Evolutionary conservation across 352 stramenopile species (phyloP), one percentile per base, ranked within the genome.

Genomic region (Thalassiosira oceanica): DNA sequence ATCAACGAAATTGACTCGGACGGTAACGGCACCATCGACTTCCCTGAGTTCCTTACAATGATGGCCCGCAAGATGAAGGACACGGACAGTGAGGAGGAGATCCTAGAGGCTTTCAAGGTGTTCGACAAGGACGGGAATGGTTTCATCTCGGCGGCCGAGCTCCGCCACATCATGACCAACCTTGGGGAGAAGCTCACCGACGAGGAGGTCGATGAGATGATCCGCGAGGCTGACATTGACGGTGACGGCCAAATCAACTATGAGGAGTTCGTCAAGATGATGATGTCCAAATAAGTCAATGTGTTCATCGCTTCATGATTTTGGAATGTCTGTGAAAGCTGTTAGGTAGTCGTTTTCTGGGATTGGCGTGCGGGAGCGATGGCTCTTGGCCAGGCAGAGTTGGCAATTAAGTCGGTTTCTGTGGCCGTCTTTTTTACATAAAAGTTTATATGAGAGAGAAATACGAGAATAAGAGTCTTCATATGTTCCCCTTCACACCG

Each of bases 11-110:
- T 93, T 66, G 96, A 98, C 83, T 94, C 94, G 35, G 96, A 98
- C 81, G 96, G 96, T 77, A 98, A 97, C 87, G 96, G 96, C 73
- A 98, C 94, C 70, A 98, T 98, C 75, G 95, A 98, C 86, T 98
- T 98, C 85, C 94, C 95, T 4, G 96, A 98, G 86, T 98, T 98
- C 86, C 85, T 98, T 28, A 98, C 95, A 71, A 98, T 98, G 93
- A 98, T 98, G 95, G 94, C 95, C 7, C 92, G 94, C 71, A 98
- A 98, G 90, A 98, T 98, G 96, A 98, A 98, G 93, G 96, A 98
- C 86, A 98, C 95, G 35, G 96, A 98, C 80, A 97, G 92, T 65
- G 95, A 98, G 83, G 96, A 98, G 87, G 95, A 98, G 89, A 98
- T 98, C 82, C 85, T 98, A 57, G 95, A 98, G 80, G 96, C 94